Percentiles rank a stretch among this genome's conserved stretches.
These are phyloP conservation scores for Thielaviopsis musarum DNA, from an alignment of 2,329 filamentous ascomycete genomes.

Conservation along the genomic window DNA sequence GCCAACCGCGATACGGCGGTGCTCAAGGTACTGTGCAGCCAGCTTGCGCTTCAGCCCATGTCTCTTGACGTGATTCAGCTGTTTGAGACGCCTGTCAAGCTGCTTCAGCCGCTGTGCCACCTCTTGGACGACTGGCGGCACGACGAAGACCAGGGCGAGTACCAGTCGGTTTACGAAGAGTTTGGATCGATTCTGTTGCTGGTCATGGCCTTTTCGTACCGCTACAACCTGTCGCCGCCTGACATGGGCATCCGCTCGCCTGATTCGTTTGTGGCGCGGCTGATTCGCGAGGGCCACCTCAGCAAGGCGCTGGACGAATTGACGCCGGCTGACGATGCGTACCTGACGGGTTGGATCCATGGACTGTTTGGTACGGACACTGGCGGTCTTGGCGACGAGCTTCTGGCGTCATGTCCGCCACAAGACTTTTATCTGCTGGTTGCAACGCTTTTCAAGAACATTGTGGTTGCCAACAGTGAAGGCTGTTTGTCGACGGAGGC, in stretches of 20 bases:
- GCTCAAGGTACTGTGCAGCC: conserved; percentile 56
- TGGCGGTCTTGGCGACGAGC: conserved; percentile 57
- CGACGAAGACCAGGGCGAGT: conserved; percentile 65
- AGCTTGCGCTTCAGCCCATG: conserved; percentile 55
- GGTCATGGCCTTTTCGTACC: conserved; percentile 56
- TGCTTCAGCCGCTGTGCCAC: conserved; percentile 57
- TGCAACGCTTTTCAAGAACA: conserved; percentile 61
- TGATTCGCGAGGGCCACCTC: conserved; percentile 43
- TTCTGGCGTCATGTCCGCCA: conserved; percentile 67
- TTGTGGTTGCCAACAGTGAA: conserved; percentile 50
- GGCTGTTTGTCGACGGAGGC: conserved; percentile 50
- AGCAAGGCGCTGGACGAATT: conserved; percentile 42
- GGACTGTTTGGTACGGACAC: conserved; percentile 62
- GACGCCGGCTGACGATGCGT: conserved; percentile 43
- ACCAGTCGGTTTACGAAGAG: conserved; percentile 74
- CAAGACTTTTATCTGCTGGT: conserved; percentile 70
- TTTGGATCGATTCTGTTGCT: conserved; percentile 64
- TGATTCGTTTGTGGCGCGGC: conserved; percentile 51
- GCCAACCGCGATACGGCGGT: conserved; percentile 61
- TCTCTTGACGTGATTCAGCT: conserved; percentile 60
- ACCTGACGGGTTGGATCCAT: conserved; percentile 58
- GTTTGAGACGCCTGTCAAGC: conserved; percentile 52
- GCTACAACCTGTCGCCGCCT: conserved; percentile 47
- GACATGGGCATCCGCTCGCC: conserved; percentile 45
- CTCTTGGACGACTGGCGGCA: conserved; percentile 66